Conservation (phyloP, 495 filamentous ascomycete species). For the Symbiotaphrina buchneri region DNA sequence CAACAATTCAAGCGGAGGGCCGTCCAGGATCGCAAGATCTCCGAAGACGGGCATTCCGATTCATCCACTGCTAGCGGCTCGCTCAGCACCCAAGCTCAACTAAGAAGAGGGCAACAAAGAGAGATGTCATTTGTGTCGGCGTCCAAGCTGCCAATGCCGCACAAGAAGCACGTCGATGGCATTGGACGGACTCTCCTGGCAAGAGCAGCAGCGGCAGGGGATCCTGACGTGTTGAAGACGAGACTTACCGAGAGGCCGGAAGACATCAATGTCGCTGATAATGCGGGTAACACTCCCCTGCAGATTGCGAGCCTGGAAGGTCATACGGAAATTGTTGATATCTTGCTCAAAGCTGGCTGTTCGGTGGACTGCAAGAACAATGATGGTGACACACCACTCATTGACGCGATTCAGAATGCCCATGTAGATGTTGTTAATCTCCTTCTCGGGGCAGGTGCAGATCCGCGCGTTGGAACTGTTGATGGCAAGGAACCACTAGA, state of each 20-base stretch:
- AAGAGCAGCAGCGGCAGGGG: constrained; percentile 59
- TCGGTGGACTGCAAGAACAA: constrained; percentile 59
- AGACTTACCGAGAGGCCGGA: constrained; percentile 55
- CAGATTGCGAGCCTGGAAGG: constrained; percentile 80
- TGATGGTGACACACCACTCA: constrained; percentile 78
- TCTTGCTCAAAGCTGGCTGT: constrained; percentile 61
- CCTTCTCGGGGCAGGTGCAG: constrained; percentile 63
- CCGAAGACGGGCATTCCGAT: constrained; percentile 46
- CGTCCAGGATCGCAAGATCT: constrained; percentile 21
- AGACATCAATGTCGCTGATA: constrained; percentile 73
- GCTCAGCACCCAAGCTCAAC: constrained; percentile 40
- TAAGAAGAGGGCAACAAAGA: constrained; percentile 38
- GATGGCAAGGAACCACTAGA: constrained; percentile 78
- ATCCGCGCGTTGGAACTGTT: constrained; percentile 69
- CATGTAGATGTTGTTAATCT: constrained; percentile 79
- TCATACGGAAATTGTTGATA: constrained; percentile 55
- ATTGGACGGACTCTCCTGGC: constrained; percentile 70
- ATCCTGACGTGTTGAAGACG: constrained; percentile 43
- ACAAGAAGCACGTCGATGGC: constrained; percentile 66
- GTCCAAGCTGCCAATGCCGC: constrained; percentile 39
- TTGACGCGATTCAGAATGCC: constrained; percentile 90
- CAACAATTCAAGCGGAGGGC: too few species aligned
- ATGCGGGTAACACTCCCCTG: constrained; percentile 82
- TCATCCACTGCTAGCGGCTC: constrained; percentile 54
- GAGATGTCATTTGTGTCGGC: too few species aligned